These are phyloP conservation scores for Rachicladosporium sp. DNA, from an alignment of 2,329 filamentous ascomycete species.

Conservation along the genomic window DNA sequence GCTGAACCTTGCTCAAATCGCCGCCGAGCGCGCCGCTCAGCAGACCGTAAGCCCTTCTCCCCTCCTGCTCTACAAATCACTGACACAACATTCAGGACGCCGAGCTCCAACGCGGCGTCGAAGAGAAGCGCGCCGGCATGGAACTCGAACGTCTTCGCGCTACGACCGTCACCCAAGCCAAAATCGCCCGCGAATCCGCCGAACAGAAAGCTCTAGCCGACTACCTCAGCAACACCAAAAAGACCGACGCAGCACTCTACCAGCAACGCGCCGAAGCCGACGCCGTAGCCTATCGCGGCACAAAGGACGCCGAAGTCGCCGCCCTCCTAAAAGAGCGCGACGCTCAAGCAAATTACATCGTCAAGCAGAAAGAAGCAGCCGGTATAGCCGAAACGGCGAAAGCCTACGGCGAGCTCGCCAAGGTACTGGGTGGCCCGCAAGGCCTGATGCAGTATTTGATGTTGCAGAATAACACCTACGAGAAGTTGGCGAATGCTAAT, in stretches of 20 bases:
- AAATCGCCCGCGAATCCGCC: slow-evolving; percentile 53
- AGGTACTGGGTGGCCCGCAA: slow-evolving; percentile 64
- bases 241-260: slow-evolving; percentile 43
- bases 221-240: slow-evolving; percentile 36
- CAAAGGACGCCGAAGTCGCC: slow-evolving; percentile 29
- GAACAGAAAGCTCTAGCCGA: slow-evolving; percentile 55
- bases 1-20: slow-evolving; percentile 63
- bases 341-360: slow-evolving; percentile 48
- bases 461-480: slow-evolving; percentile 71
- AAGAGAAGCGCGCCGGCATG: slow-evolving; percentile 64
- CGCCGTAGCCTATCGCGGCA: slow-evolving; percentile 34
- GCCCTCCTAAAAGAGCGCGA: slow-evolving; percentile 35
- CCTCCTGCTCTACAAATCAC: no score
- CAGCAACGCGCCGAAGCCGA: slow-evolving; percentile 48
- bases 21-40: slow-evolving; percentile 61
- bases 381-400: slow-evolving; percentile 66
- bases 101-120: slow-evolving; percentile 66
- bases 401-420: slow-evolving; percentile 60
- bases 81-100: slow-evolving; percentile 43
- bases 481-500: slow-evolving; percentile 66
- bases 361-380: slow-evolving; percentile 61
- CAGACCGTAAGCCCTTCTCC: slow-evolving; percentile 25
- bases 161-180: slow-evolving; percentile 64
- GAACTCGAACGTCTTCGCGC: slow-evolving; percentile 72
- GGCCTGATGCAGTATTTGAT: slow-evolving; percentile 76